Conservation (phyloP, 257 asterid species). For the Lycium barbarum region DNA sequence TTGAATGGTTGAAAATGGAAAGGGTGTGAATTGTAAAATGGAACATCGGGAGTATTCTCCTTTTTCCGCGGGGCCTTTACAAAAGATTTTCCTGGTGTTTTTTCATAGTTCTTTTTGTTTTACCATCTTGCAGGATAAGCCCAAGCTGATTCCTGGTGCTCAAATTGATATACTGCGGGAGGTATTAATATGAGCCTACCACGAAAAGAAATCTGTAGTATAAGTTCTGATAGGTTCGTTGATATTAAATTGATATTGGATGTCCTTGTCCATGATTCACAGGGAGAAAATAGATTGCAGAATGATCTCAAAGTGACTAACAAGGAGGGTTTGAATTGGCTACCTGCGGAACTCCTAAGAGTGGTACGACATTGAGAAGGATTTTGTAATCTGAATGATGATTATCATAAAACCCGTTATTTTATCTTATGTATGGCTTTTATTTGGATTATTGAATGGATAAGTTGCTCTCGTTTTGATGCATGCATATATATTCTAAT, state of each 20-base stretch:
- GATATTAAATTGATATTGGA: background rate
- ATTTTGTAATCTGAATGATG: slow-evolving; percentile 19
- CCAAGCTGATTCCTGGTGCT: slow-evolving; percentile 69
- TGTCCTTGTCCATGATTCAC: slow-evolving; percentile 22
- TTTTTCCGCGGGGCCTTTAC: background rate
- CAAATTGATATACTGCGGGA: slow-evolving; percentile 76
- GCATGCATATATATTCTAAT: background rate
- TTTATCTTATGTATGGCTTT: background rate
- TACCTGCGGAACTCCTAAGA: slow-evolving; percentile 70
- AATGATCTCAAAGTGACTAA: slow-evolving; percentile 35
- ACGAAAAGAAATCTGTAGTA: background rate
- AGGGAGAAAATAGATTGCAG: slow-evolving; percentile 58
- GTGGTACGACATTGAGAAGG: slow-evolving; percentile 47
- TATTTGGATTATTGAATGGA: background rate
- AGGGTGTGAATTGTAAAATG: background rate
- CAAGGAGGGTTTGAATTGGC: slow-evolving; percentile 62
- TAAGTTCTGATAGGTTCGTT: slow-evolving; percentile 24
- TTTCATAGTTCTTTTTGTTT: slow-evolving; percentile 14
- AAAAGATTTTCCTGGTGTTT: slow-evolving; percentile 14
- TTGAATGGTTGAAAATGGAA: slow-evolving; percentile 10
- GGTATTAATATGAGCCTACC: slow-evolving; percentile 50
- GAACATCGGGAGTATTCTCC: background rate
- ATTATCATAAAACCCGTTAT: background rate
- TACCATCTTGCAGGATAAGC: slow-evolving; percentile 63
- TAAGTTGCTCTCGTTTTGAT: background rate